Evolutionary conservation across 768 basidiomycete species (phyloP).

Genomic region (Boletus barrowsii): DNA sequence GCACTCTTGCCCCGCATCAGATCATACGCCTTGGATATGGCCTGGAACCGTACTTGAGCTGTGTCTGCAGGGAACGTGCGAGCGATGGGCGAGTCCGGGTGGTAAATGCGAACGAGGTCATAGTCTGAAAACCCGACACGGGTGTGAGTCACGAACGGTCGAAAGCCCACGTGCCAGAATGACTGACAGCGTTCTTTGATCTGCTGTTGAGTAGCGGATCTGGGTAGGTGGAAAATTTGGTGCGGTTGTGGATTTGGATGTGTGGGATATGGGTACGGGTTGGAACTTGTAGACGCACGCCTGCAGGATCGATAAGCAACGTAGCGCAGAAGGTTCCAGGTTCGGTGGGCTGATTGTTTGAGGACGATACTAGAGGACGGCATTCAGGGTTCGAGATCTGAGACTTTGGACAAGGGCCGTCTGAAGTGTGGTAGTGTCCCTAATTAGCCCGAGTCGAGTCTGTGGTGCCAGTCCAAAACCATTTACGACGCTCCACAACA

Average conservation of each 20-base stretch:
- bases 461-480: too few relatives aligned
- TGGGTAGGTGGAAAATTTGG: slow-evolving; percentile 61
- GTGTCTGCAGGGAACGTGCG: slow-evolving; percentile 43
- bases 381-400: slow-evolving; percentile 8
- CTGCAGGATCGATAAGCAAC: slow-evolving; percentile 10
- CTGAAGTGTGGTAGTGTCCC: background rate
- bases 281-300: slow-evolving; percentile 20
- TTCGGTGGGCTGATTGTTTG: background rate
- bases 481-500: too few relatives aligned
- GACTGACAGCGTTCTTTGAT: slow-evolving; percentile 58
- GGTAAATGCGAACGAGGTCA: slow-evolving; percentile 76
- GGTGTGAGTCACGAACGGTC: background rate
- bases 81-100: slow-evolving; percentile 61
- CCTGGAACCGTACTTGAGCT: slow-evolving; percentile 64
- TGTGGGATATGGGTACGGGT: slow-evolving; percentile 50
- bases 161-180: background rate
- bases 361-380: background rate
- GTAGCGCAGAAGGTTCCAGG: slow-evolving; percentile 5
- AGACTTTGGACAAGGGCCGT: too few relatives aligned
- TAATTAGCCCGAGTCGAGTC: background rate
- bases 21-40: slow-evolving; percentile 69
- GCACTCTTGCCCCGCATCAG: slow-evolving; percentile 48
- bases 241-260: slow-evolving; percentile 54
- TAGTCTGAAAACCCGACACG: slow-evolving; percentile 47
- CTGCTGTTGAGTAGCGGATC: slow-evolving; percentile 47